Base-by-base conservation (phyloP, 257 asterid species). In the Gentiana macrophylla region DNA sequence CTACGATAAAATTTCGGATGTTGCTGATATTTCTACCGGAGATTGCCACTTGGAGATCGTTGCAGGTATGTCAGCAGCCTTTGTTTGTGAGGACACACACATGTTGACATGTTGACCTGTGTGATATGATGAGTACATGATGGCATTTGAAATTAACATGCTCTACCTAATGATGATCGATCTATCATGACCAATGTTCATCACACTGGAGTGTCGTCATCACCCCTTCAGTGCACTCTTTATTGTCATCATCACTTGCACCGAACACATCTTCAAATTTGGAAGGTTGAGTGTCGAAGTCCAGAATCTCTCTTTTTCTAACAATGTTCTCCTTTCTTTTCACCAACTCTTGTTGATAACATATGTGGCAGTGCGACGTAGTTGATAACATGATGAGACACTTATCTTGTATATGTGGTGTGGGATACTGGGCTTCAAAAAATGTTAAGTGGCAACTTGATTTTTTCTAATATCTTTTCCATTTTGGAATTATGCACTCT, bases 131-230 rank as follows among this genome's bases (percentile, higher is more conserved):
- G 24, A 24, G 24, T 24, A 24, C 24, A 24, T 24, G 24, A 24
- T 24, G 11, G 32, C 48, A 32, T 11, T 24, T 33, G 34, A 55
- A 53, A 43, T 46, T 59, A 62, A 15, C 46, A 34, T 41, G 34
- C 37, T 62, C n/a, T 34, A 63, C 70, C 74, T 61, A 88, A 92
- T 68, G 99, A 92, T 83, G 99, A 92, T 72, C 81, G 97, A 69
- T 85, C 99, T 62, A 80, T 92, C 64, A 82, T 97, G 71, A 94
- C 94, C 66, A 95, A 92, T 72, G 80, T 92, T 71, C 84, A 78
- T 64, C 94, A 94, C 46, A 83, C 94, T 33, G 79, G 95, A 67
- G 95, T 88, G 72, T 76, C 88, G 68, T 79, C 88, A 73, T 88
- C 97, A 61, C 93, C 62, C 73, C 88, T 57, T 70, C 95, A 5